These are phyloP conservation scores for Leishmania turanica DNA, from an alignment of 208 protist genomes.

Conservation along the genomic window DNA sequence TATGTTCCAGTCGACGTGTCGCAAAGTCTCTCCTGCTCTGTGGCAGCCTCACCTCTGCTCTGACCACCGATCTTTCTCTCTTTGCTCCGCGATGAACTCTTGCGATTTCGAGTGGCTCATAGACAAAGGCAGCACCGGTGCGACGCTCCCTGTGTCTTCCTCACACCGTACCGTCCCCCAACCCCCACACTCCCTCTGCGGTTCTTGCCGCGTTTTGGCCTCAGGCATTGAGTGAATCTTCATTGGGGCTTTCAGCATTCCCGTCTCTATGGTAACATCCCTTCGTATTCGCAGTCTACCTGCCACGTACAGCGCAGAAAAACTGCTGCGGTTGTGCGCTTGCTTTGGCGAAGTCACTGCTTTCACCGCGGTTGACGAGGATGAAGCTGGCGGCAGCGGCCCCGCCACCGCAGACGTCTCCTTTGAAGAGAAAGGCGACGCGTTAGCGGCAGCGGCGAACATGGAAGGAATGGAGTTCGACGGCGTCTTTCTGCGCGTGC, in stretches of 20 bases:
- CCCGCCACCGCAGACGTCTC: constrained; percentile 35
- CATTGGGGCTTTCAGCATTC: background rate
- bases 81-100: background rate
- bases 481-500: constrained; percentile 53
- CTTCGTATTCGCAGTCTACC: constrained; percentile 60
- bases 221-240: background rate
- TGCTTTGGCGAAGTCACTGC: constrained; percentile 72
- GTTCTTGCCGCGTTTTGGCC: background rate
- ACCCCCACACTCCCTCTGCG: background rate
- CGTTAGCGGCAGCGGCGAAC: constrained; percentile 55
- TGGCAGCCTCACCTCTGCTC: background rate
- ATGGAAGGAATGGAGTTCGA: constrained; percentile 81
- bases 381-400: background rate
- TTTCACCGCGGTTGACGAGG: constrained; percentile 27
- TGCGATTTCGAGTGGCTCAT: background rate
- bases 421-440: constrained; percentile 67
- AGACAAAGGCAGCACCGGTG: background rate
- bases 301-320: constrained; percentile 40
- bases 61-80: background rate
- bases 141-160: background rate
- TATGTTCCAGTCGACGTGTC: background rate
- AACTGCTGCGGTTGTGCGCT: constrained; percentile 63
- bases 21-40: background rate
- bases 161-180: background rate
- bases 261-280: constrained; percentile 38